Base-by-base conservation (phyloP, 108 stramenopile genomes). In the Nannochloropsis salina region DNA sequence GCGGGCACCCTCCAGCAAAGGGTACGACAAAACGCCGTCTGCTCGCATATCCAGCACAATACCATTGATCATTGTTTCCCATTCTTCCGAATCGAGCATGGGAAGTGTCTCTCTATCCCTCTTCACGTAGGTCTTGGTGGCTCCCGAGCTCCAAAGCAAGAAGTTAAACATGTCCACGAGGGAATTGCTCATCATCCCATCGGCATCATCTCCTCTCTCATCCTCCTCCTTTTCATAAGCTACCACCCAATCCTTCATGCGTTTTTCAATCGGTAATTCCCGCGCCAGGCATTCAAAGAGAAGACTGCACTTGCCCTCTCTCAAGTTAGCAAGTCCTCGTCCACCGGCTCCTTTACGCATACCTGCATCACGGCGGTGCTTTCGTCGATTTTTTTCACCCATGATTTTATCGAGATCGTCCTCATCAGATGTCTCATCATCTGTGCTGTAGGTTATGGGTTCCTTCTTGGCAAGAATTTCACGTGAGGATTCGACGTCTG, bases 341-440 rank as follows among this genome's bases (percentile, higher is more conserved):
- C 61, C 61, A n/a, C 61, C 61, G 20, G 15, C n/a, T n/a, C 61
- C 61, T 6, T 74, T 74, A 31, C 31, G 31, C 31, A 31, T 31
- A 31, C 31, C 31, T 31, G 31, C 31, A 31, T 31, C 31, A 31
- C 31, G 31, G 31, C 31, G 31, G 20, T n/a, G 20, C 61, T 8
- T 74, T n/a, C 20, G 20, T n/a, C 20, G 20, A 15, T 15, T n/a
- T 15, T n/a, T n/a, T 74, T 74, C 61, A n/a, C 20, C n/a, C 61
- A 74, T n/a, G 61, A 74, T 15, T n/a, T n/a, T 15, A n/a, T 74
- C 61, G 20, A 74, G 61, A n/a, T n/a, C 61, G 1, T 74, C 61
- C 61, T 74, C 61, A n/a, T 74, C 61, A 15, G 61, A 74, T 74
- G 61, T 74, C 61, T 74, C 61, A 15, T 74, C 61, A 74, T 74